phyloP scores from a whole-genome alignment of 2,329 filamentous ascomycete species.

The Daldinia sp. region DNA sequence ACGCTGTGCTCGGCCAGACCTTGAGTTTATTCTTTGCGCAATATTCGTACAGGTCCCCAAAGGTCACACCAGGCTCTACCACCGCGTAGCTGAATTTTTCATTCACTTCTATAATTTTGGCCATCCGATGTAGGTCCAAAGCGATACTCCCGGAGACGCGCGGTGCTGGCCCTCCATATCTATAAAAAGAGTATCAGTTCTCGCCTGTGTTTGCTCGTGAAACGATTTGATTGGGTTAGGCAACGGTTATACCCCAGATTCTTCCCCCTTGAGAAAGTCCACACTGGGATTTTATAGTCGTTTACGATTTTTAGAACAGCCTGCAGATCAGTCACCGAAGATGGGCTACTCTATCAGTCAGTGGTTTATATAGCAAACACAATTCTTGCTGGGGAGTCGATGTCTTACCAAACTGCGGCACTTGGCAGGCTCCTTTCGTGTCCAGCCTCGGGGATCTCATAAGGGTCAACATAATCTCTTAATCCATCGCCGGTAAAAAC shows the following conservation, averaged over 20 bases:
- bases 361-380: not conserved
- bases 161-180: constrained; percentile 59
- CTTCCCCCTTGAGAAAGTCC: constrained; percentile 45
- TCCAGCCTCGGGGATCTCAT: constrained; percentile 53
- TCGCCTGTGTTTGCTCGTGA: not conserved
- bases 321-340: constrained; percentile 46
- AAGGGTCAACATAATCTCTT: constrained; percentile 57
- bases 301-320: constrained; percentile 46
- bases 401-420: constrained; percentile 52
- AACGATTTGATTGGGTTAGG: not conserved
- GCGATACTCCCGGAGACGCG: constrained; percentile 55
- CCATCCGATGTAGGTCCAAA: constrained; percentile 56
- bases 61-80: constrained; percentile 57
- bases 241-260: constrained; percentile 56
- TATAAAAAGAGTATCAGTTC: constrained; percentile 24
- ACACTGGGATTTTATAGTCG: constrained; percentile 43
- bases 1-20: constrained; percentile 58
- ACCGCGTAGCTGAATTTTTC: constrained; percentile 55
- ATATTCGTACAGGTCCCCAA: constrained; percentile 54
- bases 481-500: constrained; percentile 51
- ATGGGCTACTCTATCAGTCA: constrained; percentile 43
- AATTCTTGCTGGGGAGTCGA: not conserved
- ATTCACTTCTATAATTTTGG: constrained; percentile 55
- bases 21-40: constrained; percentile 51
- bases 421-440: constrained; percentile 52